phyloP scores from a whole-genome alignment of 2,329 filamentous ascomycete genomes.

The Colletotrichum cuscutae region DNA sequence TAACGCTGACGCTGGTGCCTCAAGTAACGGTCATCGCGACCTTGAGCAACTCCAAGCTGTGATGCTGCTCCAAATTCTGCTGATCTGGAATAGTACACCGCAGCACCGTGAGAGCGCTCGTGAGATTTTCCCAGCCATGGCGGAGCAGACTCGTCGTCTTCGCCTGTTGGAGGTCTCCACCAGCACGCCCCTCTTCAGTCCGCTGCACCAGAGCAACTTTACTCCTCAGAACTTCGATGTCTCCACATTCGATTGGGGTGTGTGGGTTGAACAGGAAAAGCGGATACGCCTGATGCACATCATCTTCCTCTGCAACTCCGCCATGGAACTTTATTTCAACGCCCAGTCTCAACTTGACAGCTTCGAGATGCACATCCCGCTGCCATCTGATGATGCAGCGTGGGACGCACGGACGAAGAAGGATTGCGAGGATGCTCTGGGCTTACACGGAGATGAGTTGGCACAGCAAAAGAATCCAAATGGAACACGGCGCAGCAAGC shows the following conservation, averaged over 20 bases:
- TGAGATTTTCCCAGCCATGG: constrained; percentile 66
- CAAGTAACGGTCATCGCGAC: constrained; percentile 43
- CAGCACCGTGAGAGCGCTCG: constrained; percentile 72
- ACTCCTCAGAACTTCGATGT: constrained; percentile 56
- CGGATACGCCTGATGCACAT: constrained; percentile 73
- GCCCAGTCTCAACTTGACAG: constrained; percentile 69
- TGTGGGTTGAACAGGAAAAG: constrained; percentile 78
- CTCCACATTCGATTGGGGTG: constrained; percentile 70
- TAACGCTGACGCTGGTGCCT: constrained; percentile 6
- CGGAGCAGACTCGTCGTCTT: constrained; percentile 65
- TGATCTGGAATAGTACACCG: constrained; percentile 77
- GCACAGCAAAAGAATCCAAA: constrained; percentile 68
- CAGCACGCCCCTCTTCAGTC: constrained; percentile 62
- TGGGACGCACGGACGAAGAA: constrained; percentile 73
- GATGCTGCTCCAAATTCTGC: constrained; percentile 68
- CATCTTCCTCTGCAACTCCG: constrained; percentile 72
- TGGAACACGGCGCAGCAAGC: constrained; percentile 71
- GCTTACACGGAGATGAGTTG: constrained; percentile 66
- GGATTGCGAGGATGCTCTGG: constrained; percentile 73
- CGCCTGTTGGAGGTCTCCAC: constrained; percentile 66
- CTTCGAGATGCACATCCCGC: constrained; percentile 72
- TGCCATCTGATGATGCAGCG: constrained; percentile 77
- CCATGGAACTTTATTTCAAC: constrained; percentile 79
- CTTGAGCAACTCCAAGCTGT: constrained; percentile 77
- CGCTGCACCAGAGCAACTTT: constrained; percentile 68